phyloP scores from a whole-genome alignment of 2,329 filamentous ascomycete genomes.

The Fusarium miscanthi region DNA sequence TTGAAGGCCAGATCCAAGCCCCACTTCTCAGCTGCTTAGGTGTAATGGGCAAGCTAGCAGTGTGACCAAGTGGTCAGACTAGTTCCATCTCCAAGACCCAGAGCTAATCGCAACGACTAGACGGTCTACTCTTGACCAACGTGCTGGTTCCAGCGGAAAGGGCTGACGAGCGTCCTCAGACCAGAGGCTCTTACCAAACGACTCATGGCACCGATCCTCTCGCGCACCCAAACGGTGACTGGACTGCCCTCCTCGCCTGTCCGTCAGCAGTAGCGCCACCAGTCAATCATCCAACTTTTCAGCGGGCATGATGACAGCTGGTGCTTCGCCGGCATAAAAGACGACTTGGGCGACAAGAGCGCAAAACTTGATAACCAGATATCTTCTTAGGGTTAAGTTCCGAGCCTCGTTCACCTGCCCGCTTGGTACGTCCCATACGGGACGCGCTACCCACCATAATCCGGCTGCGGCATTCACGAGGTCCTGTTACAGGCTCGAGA shows the following conservation, averaged over 20 bases:
- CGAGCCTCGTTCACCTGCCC: constrained; percentile 73
- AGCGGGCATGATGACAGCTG: constrained; percentile 55
- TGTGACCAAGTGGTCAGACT: constrained; percentile 30
- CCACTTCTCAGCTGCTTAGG: constrained; percentile 51
- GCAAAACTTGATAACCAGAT: constrained; percentile 79
- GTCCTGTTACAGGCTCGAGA: constrained; percentile 71
- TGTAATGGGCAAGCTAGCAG: constrained; percentile 36
- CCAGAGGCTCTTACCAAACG: constrained; percentile 78
- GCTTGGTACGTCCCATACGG: constrained; percentile 53
- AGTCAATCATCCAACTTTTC: constrained; percentile 60
- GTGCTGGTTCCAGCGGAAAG: constrained; percentile 71
- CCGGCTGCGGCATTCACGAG: constrained; percentile 61
- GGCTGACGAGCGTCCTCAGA: constrained; percentile 80
- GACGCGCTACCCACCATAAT: constrained; percentile 49
- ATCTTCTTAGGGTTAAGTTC: constrained; percentile 97
- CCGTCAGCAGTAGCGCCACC: constrained; percentile 52
- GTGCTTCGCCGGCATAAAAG: constrained; percentile 66
- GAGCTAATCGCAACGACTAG: constrained; percentile 49
- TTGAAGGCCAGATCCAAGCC: constrained; percentile 58
- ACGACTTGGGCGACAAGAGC: constrained; percentile 74
- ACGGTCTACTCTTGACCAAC: constrained; percentile 60
- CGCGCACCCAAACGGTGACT: constrained; percentile 65
- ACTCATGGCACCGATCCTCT: constrained; percentile 78
- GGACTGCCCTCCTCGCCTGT: constrained; percentile 64
- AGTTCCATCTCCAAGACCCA: constrained; percentile 37